Evolutionary conservation across 1,139 yeast species (phyloP).

Genomic region (Candida sanyaensis): DNA sequence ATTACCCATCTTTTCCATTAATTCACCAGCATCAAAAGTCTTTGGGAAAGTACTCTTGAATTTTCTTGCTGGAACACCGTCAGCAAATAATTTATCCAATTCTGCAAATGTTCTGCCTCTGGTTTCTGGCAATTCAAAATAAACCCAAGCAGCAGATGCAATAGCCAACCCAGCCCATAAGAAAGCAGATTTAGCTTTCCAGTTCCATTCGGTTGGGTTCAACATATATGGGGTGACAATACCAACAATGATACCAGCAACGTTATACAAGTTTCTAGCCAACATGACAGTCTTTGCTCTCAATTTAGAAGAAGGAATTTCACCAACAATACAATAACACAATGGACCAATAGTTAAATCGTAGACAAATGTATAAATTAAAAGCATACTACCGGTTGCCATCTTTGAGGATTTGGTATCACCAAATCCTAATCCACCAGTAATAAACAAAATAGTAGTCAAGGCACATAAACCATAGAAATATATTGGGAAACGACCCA

Average conservation of each 20-base stretch:
- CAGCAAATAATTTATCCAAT: constrained; percentile 52
- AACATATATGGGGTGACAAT: constrained; percentile 60
- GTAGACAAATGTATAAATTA: constrained; percentile 51
- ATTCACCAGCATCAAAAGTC: constrained; percentile 31
- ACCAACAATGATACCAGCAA: constrained; percentile 44
- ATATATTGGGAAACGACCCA: constrained; percentile 54
- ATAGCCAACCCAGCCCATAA: constrained; percentile 55
- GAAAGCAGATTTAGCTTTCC: constrained; percentile 62
- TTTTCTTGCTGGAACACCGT: constrained; percentile 45
- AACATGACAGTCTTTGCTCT: constrained; percentile 59
- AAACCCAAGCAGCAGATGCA: constrained; percentile 43
- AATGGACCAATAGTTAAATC: constrained; percentile 63
- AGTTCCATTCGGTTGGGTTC: constrained; percentile 56
- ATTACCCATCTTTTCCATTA: constrained; percentile 40
- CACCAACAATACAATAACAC: constrained; percentile 58
- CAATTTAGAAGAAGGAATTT: constrained; percentile 55
- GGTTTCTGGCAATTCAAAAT: constrained; percentile 61
- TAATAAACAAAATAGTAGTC: constrained; percentile 37
- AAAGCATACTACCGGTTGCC: constrained; percentile 52
- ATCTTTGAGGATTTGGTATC: constrained; percentile 23
- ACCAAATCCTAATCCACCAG: constrained; percentile 40
- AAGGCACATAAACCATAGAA: constrained; percentile 44
- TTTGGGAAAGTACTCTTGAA: constrained; percentile 20
- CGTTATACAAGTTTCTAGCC: constrained; percentile 51
- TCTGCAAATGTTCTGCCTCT: constrained; percentile 60